phyloP scores from a whole-genome alignment of 2,329 filamentous ascomycete species.

The Paecilomyces variotii region DNA sequence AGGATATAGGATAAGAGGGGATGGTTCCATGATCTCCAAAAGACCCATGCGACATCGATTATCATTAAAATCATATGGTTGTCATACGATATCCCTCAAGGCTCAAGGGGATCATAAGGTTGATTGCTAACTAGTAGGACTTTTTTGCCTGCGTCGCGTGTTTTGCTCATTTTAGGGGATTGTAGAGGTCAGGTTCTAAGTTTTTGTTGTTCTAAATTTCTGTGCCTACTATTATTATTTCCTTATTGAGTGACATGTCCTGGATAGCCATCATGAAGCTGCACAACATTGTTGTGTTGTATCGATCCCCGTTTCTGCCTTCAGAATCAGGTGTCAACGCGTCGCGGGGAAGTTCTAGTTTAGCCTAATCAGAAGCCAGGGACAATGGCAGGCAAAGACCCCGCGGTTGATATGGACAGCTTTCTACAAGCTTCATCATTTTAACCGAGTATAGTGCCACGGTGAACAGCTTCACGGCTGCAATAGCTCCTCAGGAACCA shows the following conservation, averaged over 20 bases:
- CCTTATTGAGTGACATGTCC: too few species aligned
- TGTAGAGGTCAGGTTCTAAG: too few species aligned
- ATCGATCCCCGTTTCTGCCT: neutral
- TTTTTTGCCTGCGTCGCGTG: too few species aligned
- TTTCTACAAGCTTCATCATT: constrained; percentile 4
- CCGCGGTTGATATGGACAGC: neutral
- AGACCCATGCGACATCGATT: too few species aligned
- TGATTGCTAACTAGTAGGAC: too few species aligned
- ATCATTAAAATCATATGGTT: neutral
- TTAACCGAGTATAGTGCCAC: neutral
- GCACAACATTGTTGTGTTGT: too few species aligned
- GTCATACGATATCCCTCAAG: neutral
- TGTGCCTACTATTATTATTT: too few species aligned
- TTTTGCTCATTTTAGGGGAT: too few species aligned
- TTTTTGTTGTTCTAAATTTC: too few species aligned
- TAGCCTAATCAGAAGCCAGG: neutral
- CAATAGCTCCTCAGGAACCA: neutral
- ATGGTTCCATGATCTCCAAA: neutral
- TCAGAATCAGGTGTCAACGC: neutral
- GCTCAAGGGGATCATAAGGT: neutral
- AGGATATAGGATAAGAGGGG: neutral
- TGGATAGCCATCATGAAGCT: too few species aligned
- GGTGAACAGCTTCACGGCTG: neutral
- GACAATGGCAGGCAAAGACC: neutral
- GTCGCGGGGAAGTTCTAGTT: neutral